Conservation (phyloP, 257 asterid species). For the Solanum clarkiae region DNA sequence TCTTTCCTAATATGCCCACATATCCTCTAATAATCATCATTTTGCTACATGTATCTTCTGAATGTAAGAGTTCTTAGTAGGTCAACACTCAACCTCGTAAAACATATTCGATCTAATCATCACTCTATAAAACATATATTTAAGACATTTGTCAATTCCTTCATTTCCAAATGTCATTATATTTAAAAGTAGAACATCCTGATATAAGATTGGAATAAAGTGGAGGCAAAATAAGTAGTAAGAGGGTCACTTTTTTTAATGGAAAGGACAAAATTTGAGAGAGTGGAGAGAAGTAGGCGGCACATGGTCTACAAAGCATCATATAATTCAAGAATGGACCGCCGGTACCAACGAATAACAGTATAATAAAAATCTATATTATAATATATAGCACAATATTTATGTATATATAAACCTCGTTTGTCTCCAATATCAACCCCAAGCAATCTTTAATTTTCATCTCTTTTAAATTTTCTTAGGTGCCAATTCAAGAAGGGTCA, state of each 20-base stretch:
- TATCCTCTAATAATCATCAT: not conserved
- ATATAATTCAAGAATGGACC: not conserved
- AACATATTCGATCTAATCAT: not conserved
- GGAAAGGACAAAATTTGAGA: not conserved
- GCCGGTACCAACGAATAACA: not conserved
- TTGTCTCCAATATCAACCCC: not conserved
- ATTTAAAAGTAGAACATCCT: not conserved
- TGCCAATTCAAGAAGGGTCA: not conserved
- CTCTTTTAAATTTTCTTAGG: not conserved
- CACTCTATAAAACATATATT: not conserved
- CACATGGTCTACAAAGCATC: slow-evolving; percentile 1
- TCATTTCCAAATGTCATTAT: not conserved
- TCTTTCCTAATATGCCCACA: not conserved
- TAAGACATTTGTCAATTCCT: not conserved
- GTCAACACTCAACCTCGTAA: not conserved
- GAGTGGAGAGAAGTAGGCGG: not conserved
- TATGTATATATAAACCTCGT: not conserved
- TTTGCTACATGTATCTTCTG: not conserved
- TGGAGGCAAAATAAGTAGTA: not conserved
- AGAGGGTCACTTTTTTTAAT: not conserved
- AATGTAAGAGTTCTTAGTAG: not conserved
- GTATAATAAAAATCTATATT: not conserved
- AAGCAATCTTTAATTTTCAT: not conserved
- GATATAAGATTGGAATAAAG: not conserved
- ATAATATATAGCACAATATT: not conserved